A percentile compares a stretch with the other conserved stretches of the same genome.
These are phyloP conservation scores for Mrakia hoshinonis DNA, from an alignment of 768 basidiomycete genomes.

Conservation along the genomic window DNA sequence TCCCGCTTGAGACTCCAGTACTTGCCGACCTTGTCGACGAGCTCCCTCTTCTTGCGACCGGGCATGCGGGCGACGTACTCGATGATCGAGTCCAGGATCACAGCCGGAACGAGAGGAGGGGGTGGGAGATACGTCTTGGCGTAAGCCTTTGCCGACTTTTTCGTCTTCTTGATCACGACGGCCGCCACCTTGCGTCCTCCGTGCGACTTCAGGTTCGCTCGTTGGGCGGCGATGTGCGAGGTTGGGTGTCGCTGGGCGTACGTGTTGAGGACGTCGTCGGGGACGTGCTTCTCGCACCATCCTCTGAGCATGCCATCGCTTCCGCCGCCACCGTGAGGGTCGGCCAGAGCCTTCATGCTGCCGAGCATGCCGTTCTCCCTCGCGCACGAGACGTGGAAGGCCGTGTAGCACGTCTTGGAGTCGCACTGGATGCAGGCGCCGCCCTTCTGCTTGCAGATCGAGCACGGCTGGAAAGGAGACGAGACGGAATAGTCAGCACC, in stretches of 20 bases:
- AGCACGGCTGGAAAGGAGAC: slow-evolving; percentile 49
- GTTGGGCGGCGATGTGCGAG: slow-evolving; percentile 8
- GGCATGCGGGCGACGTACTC: slow-evolving; percentile 62
- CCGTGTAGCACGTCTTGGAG: slow-evolving; percentile 77
- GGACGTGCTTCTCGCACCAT: slow-evolving; percentile 84
- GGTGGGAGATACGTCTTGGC: slow-evolving; percentile 86
- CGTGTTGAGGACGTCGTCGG: slow-evolving; percentile 35
- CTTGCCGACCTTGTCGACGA: slow-evolving; percentile 66
- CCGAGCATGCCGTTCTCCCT: slow-evolving; percentile 68
- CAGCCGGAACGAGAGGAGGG: slow-evolving; percentile 78
- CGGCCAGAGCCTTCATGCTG: slow-evolving; percentile 38
- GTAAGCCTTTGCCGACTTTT: slow-evolving; percentile 80
- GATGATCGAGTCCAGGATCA: slow-evolving; percentile 70
- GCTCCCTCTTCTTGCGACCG: slow-evolving; percentile 66
- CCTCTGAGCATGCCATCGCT: slow-evolving; percentile 50
- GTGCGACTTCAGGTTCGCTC: not conserved
- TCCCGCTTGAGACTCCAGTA: slow-evolving; percentile 99
- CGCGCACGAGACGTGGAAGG: slow-evolving; percentile 92
- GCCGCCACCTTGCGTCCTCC: not conserved
- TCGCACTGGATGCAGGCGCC: slow-evolving; percentile 97
- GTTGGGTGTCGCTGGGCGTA: slow-evolving; percentile 5
- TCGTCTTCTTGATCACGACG: slow-evolving; percentile 22
- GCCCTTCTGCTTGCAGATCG: slow-evolving; percentile 51
- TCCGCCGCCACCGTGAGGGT: slow-evolving; percentile 30
- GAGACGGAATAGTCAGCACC: not conserved